Evolutionary conservation across 306 rosid genomes (phyloP).

Genomic region (Cicer arietinum): DNA sequence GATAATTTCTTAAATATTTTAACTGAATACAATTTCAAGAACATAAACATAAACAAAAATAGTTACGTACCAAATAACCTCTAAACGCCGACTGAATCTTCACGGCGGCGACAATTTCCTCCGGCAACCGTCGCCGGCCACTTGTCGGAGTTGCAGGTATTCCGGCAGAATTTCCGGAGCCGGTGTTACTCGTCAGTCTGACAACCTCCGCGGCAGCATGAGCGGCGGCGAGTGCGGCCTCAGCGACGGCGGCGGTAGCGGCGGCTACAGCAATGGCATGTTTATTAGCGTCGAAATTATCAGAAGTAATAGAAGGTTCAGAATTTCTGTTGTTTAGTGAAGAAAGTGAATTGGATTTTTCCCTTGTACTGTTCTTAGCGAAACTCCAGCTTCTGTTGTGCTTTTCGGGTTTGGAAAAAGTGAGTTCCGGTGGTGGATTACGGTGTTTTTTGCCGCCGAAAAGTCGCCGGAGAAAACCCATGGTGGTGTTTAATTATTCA

Average conservation of each 20-base stretch:
- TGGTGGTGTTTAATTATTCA: slow-evolving; percentile 59
- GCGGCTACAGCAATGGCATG: slow-evolving; percentile 95
- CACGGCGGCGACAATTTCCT: slow-evolving; percentile 56
- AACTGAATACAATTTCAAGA: background rate
- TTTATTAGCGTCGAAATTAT: slow-evolving; percentile 63
- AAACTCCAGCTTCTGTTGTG: slow-evolving; percentile 56
- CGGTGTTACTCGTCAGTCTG: slow-evolving; percentile 50
- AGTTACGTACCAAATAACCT: slow-evolving; percentile 70
- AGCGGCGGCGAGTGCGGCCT: slow-evolving; percentile 92
- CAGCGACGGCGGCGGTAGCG: slow-evolving; percentile 90
- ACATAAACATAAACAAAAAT: background rate
- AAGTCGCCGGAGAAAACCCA: slow-evolving; percentile 94
- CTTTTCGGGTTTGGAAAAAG: slow-evolving; percentile 38
- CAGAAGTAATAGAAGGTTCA: slow-evolving; percentile 33
- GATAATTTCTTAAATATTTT: too few species aligned
- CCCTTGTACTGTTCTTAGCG: slow-evolving; percentile 32
- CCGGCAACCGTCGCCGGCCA: slow-evolving; percentile 39
- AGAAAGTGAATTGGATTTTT: slow-evolving; percentile 17
- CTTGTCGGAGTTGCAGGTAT: slow-evolving; percentile 6
- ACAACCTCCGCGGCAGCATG: slow-evolving; percentile 96
- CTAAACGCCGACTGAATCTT: slow-evolving; percentile 83
- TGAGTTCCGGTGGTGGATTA: background rate
- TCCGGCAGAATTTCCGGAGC: background rate
- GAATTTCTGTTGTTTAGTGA: slow-evolving; percentile 23
- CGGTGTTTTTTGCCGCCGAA: slow-evolving; percentile 62